Evolutionary conservation across 805 yeast genomes (phyloP).

Genomic region (Wickerhamiella azyma): DNA sequence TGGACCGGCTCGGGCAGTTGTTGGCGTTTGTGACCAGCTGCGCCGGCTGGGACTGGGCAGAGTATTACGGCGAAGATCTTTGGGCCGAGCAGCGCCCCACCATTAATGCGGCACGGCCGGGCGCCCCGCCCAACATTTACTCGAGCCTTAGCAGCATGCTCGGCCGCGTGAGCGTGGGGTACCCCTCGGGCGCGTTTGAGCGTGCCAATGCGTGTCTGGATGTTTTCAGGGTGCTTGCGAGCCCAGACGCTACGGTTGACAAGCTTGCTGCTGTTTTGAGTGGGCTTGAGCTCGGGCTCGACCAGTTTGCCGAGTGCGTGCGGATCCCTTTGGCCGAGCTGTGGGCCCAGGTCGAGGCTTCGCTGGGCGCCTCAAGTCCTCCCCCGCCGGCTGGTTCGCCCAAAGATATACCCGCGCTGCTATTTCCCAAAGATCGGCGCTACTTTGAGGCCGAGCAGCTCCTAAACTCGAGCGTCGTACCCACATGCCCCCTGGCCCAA

Average conservation of each 20-base stretch:
- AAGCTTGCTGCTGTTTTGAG: conserved; percentile 51
- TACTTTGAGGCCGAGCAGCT: conserved; percentile 62
- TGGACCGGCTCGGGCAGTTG: conserved; percentile 36
- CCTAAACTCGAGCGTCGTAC: conserved; percentile 56
- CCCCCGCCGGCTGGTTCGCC: too few species aligned
- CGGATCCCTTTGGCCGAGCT: conserved; percentile 33
- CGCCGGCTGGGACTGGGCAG: conserved; percentile 70
- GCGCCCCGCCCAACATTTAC: conserved; percentile 28
- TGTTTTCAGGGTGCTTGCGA: conserved; percentile 26
- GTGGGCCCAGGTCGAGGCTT: conserved; percentile 30
- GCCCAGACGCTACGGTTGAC: conserved; percentile 32
- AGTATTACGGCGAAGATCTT: conserved; percentile 31
- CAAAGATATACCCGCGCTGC: conserved; percentile 18
- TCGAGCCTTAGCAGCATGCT: conserved; percentile 31
- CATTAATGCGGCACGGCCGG: too few species aligned
- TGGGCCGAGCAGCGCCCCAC: conserved; percentile 7
- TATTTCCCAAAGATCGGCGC: conserved; percentile 67
- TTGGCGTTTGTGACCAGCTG: conserved; percentile 42
- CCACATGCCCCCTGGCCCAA: conserved; percentile 30
- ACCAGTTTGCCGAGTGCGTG: conserved; percentile 63
- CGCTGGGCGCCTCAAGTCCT: too few species aligned
- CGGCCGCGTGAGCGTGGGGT: background rate
- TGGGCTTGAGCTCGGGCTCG: conserved; percentile 42
- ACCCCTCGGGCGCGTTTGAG: background rate
- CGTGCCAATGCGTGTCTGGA: background rate